phyloP scores from a whole-genome alignment of 805 yeast genomes.

The Kluyveromyces dobzhanskii region DNA sequence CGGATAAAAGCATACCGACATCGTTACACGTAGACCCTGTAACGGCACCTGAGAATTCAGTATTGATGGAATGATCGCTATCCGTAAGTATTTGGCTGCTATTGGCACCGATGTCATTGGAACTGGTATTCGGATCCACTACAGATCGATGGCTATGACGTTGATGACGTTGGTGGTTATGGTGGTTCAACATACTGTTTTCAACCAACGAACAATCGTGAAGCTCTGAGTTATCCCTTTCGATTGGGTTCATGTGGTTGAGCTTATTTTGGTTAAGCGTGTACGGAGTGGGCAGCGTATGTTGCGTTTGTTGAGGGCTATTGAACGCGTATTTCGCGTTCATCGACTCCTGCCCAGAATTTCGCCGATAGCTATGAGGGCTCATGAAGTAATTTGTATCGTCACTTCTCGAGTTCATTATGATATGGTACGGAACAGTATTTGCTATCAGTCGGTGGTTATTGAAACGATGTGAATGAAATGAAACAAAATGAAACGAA shows the following conservation, averaged over 20 bases:
- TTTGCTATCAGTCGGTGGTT: too few relatives aligned
- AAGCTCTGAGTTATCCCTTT: neutral
- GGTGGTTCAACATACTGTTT: conserved; percentile 16
- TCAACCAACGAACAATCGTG: conserved; percentile 20
- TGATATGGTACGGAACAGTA: too few relatives aligned
- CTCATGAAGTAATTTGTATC: neutral
- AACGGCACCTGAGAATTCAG: neutral
- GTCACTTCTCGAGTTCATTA: conserved; percentile 1
- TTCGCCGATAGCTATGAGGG: conserved; percentile 1
- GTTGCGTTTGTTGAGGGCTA: conserved; percentile 25
- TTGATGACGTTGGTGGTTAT: neutral
- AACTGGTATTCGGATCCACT: neutral
- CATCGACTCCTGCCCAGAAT: neutral
- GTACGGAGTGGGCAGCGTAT: conserved; percentile 30
- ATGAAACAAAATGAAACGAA: too few relatives aligned
- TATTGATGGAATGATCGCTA: neutral
- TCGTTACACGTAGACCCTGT: neutral
- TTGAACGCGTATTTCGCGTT: conserved; percentile 19
- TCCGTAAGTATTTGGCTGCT: neutral
- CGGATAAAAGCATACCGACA: neutral
- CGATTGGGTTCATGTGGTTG: neutral
- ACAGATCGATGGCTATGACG: neutral
- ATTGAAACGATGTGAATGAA: too few relatives aligned
- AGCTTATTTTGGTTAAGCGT: conserved; percentile 18
- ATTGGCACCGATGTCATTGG: neutral